Evolutionary conservation across 2,329 filamentous ascomycete species (phyloP), one percentile per base, ranked within the genome.

Genomic region (Pseudogymnoascus sp.): DNA sequence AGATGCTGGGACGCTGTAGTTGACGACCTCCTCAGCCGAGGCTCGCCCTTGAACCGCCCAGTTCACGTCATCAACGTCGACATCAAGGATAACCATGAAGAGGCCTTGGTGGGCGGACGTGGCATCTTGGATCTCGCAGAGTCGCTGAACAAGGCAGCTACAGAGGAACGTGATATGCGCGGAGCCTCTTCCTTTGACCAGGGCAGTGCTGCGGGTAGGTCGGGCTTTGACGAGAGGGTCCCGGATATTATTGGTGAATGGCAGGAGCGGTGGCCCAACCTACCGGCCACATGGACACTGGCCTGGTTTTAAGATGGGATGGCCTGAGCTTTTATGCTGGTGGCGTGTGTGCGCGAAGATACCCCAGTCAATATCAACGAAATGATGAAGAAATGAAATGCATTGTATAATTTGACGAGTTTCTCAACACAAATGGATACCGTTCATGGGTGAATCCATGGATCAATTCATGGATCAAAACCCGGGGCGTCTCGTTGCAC

Each of bases 1-100:
- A 82, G 94, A 63, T 99, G 94, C 72, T 99, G 95, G 91, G 94
- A 99, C 74, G 92, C 94, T 4, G 94, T 99, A 34, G 83, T 99
- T 9, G 94, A 99, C 69, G 93, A 99, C 72, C 79, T 99, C 59
- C 84, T 96, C 64, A 89, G 86, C 68, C 84, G 95, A 64, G 94
- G 93, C 6, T 85, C 88, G 0, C 88, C 90, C 3, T 79, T 99
- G 62, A 99, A 99, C 73, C 81, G 91, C 2, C 92, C 94, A 0
- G 94, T 99, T 0, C 94, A 99, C 72, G 90, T 99, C 61, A 96
- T 99, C 79, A 99, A 99, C 69, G 88, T 99, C 60, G 94, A 99
- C 72, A 99, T 99, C 70, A 93, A 89, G 74, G 94, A 99, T 75
- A 99, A 97, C 70, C 94, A 97, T 70, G 93, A 99, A 73, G 94